Evolutionary conservation across 163 green algal genomes (phyloP).

Genomic region (Chlamydomonas reinhardtii): DNA sequence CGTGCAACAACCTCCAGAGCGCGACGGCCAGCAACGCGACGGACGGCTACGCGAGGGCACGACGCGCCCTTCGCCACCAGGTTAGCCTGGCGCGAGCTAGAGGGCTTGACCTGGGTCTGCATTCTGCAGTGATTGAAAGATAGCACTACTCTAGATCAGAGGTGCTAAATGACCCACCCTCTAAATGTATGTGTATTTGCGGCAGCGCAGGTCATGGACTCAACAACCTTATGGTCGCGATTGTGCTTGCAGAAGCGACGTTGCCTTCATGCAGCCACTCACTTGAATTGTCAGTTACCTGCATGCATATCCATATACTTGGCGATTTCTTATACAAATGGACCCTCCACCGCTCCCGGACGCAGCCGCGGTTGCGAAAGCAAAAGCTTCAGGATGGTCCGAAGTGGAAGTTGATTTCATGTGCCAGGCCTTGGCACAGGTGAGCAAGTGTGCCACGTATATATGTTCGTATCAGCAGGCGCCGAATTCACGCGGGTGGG

Average conservation of each 20-base stretch:
- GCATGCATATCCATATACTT: no score
- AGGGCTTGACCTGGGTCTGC: neutral
- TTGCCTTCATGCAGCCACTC: no score
- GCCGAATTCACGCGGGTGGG: no score
- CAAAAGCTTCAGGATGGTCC: conserved; percentile 49
- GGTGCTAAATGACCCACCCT: neutral
- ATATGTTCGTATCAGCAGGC: no score
- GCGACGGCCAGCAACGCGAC: neutral
- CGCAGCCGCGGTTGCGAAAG: neutral
- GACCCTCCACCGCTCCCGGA: neutral
- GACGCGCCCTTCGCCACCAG: neutral
- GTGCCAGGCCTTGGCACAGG: conserved; percentile 71
- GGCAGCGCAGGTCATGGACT: no score
- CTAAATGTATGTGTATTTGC: neutral
- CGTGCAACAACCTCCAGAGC: conserved; percentile 55
- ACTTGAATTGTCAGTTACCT: no score
- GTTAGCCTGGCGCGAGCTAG: neutral
- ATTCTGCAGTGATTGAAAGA: no score
- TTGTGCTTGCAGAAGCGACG: no score
- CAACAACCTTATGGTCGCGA: no score
- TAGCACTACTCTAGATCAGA: no score
- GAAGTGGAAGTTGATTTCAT: conserved; percentile 67
- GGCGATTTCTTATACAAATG: no score
- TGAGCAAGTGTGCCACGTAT: neutral
- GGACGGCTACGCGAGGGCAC: neutral